Evolutionary conservation across 495 filamentous ascomycete species (phyloP), one percentile per base, ranked within the genome.

Genomic region (Saxophila tyrrhenica): DNA sequence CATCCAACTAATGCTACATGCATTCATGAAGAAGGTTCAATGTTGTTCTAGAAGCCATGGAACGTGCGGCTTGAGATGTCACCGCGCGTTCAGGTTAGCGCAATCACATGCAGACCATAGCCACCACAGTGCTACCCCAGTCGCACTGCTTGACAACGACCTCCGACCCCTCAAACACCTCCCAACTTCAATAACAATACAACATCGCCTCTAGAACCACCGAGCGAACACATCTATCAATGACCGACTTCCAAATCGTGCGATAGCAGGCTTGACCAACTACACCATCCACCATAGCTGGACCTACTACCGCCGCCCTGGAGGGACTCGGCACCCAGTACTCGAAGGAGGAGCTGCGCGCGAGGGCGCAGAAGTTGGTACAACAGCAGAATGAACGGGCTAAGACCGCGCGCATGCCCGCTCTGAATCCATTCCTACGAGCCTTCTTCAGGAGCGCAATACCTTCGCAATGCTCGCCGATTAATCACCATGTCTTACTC

Each of bases 361-460:
- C 25, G 47, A 21, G 24, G 25, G 47, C 47, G 23, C 47, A 49
- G 15, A 25, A 3, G 17, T 8, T 25, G 24, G 23, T 17, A 10
- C 17, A 20, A 21, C 25, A 49, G 15, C 49, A 51, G 49, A 23
- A 51, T 51, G 49, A 51, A 42, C n/a, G 49, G 38, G 16, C 17
- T 9, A 51, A 39, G 20, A n/a, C 35, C 19, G 49, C 32, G 21
- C 49, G 49, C 17, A 51, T 51, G 49, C 49, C 19, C 3, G 88
- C 92, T 74, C 81, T 97, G 83, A 99, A 97, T 72, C 92, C 94
- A 67, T 95, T 95, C 71, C 79, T 99, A 66, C 83, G 86, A 76
- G 87, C 94, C 75, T 96, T 97, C 85, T 95, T 95, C 78, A 86
- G 88, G 74, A 96, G 87, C 77, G 79, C 86, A 67, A 78, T 95